Evolutionary conservation across 164 flowering plant species (phyloP).

Genomic region (Aristolochia contorta): DNA sequence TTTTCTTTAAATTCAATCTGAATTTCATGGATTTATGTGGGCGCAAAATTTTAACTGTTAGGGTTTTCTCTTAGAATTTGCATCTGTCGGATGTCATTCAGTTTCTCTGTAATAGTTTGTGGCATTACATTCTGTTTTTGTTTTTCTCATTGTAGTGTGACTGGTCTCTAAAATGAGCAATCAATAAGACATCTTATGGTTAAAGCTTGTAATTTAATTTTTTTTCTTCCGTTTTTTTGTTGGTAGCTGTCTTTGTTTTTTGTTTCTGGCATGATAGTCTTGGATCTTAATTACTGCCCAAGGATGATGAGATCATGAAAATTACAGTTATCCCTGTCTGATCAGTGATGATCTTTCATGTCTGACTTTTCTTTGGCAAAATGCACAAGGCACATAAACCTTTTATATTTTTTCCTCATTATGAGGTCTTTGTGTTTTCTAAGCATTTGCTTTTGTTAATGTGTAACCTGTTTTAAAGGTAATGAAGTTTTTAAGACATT

Average conservation of each 20-base stretch:
- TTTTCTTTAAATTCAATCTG: no score
- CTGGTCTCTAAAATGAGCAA: not conserved
- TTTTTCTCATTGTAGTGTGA: not conserved
- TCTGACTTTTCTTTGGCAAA: conserved; percentile 3
- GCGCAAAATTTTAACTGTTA: no score
- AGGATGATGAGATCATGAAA: not conserved
- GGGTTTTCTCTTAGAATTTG: no score
- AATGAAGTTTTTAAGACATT: no score
- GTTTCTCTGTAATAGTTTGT: not conserved
- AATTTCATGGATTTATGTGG: no score
- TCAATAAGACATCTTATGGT: no score
- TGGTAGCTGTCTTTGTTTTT: no score
- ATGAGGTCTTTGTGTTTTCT: no score
- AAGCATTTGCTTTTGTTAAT: no score
- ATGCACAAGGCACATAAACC: not conserved
- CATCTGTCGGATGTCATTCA: not conserved
- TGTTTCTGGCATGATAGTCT: not conserved
- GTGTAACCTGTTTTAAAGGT: no score
- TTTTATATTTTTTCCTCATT: not conserved
- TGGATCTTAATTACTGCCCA: not conserved
- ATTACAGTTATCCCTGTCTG: conserved; percentile 1
- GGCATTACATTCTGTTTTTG: not conserved
- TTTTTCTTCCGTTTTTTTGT: no score
- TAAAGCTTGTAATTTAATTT: no score
- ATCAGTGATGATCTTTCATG: conserved; percentile 1